A percentile compares a stretch with the other conserved stretches of the same genome.
Conservation (phyloP, 2,329 filamentous ascomycete genomes). For the Balansia obtecta region DNA sequence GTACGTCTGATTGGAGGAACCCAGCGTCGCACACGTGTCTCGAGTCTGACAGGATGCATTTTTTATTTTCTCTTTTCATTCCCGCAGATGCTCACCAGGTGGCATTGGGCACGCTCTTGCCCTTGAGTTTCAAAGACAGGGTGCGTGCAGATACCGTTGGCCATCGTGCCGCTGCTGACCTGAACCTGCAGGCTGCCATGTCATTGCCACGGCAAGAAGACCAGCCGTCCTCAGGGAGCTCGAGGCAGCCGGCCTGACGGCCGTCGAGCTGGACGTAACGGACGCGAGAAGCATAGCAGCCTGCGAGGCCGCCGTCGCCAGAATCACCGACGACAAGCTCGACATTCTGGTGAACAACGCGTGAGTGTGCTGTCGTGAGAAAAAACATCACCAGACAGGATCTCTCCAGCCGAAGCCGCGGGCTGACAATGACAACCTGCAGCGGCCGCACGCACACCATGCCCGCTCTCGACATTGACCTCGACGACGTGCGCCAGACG, state of each 20-base stretch:
- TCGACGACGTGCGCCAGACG: slow-evolving; percentile 38
- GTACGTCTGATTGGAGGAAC: slow-evolving; percentile 16
- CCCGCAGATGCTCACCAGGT: slow-evolving; percentile 41
- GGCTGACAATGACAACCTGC: background rate
- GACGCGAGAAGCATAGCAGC: slow-evolving; percentile 34
- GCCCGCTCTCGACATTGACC: slow-evolving; percentile 37
- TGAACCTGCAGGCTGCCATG: slow-evolving; percentile 24
- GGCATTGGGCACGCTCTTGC: slow-evolving; percentile 45
- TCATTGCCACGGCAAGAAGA: slow-evolving; percentile 44
- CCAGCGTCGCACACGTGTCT: background rate
- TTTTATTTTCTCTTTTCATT: too few relatives aligned
- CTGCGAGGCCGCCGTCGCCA: slow-evolving; percentile 32
- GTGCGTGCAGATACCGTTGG: slow-evolving; percentile 18
- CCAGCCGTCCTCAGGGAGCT: slow-evolving; percentile 34
- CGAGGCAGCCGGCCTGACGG: slow-evolving; percentile 33
- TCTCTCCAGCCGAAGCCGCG: background rate
- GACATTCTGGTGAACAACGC: slow-evolving; percentile 50
- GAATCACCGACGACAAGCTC: slow-evolving; percentile 38
- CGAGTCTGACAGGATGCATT: background rate
- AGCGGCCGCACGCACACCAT: slow-evolving; percentile 40
- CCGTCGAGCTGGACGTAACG: slow-evolving; percentile 41
- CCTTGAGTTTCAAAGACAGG: slow-evolving; percentile 38
- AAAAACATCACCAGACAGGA: too few relatives aligned
- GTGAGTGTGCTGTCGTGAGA: slow-evolving; percentile 19
- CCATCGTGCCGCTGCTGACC: background rate